Evolutionary conservation across 257 asterid species (phyloP).

Genomic region (Capsicum chinense): DNA sequence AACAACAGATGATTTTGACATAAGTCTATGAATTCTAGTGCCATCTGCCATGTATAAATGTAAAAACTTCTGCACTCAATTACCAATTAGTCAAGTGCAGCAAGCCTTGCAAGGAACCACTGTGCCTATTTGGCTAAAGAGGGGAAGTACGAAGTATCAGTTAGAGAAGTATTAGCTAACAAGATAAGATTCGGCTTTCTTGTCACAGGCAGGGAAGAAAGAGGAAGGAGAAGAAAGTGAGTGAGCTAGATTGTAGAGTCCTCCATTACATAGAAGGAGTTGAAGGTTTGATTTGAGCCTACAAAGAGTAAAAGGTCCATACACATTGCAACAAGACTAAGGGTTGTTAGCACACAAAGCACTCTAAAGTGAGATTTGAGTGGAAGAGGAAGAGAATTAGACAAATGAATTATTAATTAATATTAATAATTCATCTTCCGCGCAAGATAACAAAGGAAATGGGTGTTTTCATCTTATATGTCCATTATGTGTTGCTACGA

Average conservation of each 20-base stretch:
- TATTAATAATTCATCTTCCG: too few species aligned
- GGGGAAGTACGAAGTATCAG: background rate
- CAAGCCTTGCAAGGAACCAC: background rate
- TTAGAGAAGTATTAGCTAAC: background rate
- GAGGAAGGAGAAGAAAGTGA: background rate
- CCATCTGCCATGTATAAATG: background rate
- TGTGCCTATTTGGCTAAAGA: background rate
- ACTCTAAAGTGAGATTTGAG: slow-evolving; percentile 8
- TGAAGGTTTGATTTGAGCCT: background rate
- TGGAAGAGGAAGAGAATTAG: background rate
- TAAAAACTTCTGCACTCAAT: background rate
- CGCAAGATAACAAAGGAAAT: background rate
- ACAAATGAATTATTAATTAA: background rate
- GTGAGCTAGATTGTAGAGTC: background rate
- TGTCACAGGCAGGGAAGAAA: background rate
- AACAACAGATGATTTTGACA: background rate
- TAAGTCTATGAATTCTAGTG: background rate
- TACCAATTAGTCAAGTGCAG: background rate
- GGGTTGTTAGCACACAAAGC: background rate
- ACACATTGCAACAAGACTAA: background rate
- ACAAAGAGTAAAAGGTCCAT: background rate
- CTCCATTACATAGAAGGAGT: background rate
- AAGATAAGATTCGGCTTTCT: background rate
- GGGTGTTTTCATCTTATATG: background rate
- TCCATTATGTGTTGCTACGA: background rate